A percentile compares a stretch with the other conserved stretches of the same genome.
Conservation (phyloP, 2,329 filamentous ascomycete species). For the Aspergillus glaucus region DNA sequence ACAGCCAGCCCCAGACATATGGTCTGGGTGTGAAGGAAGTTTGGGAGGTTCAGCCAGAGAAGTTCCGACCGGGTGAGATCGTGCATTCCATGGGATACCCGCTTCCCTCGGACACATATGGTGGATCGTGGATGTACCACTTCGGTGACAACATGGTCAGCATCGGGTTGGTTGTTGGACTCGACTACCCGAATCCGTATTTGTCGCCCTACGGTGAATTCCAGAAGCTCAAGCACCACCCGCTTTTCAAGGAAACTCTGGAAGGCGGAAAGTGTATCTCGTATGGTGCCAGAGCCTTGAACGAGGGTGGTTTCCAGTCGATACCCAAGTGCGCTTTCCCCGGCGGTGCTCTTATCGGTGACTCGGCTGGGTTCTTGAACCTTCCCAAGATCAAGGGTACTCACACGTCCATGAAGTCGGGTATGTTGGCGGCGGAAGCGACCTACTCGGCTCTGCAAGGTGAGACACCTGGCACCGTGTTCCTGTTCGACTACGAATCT, state of each 20-base stretch:
- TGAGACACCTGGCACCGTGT: slow-evolving; percentile 62
- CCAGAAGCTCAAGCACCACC: slow-evolving; percentile 97
- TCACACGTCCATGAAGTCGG: slow-evolving; percentile 95
- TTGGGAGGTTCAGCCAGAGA: slow-evolving; percentile 91
- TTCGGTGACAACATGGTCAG: slow-evolving; percentile 96
- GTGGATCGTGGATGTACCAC: slow-evolving; percentile 99
- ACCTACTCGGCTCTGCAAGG: slow-evolving; percentile 67
- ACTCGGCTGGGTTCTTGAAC: slow-evolving; percentile 94
- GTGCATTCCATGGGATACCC: slow-evolving; percentile 92
- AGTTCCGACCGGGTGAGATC: slow-evolving; percentile 80
- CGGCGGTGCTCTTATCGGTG: slow-evolving; percentile 88
- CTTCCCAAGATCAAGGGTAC: slow-evolving; percentile 98
- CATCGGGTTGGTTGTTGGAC: slow-evolving; percentile 81
- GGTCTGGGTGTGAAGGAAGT: slow-evolving; percentile 92
- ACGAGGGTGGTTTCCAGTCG: slow-evolving; percentile 94
- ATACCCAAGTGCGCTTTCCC: slow-evolving; percentile 97
- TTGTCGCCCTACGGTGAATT: slow-evolving; percentile 93
- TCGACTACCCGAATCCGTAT: slow-evolving; percentile 97
- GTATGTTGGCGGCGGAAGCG: slow-evolving; percentile 92
- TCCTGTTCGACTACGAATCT: slow-evolving; percentile 92
- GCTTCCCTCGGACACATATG: slow-evolving; percentile 80
- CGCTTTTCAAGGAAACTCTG: slow-evolving; percentile 77
- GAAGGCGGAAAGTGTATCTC: slow-evolving; percentile 97
- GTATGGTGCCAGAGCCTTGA: slow-evolving; percentile 83
- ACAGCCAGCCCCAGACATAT: slow-evolving; percentile 93